Evolutionary conservation across 768 basidiomycete species (phyloP), one percentile per base, ranked within the genome.

Genomic region (Naganishia onofrii): DNA sequence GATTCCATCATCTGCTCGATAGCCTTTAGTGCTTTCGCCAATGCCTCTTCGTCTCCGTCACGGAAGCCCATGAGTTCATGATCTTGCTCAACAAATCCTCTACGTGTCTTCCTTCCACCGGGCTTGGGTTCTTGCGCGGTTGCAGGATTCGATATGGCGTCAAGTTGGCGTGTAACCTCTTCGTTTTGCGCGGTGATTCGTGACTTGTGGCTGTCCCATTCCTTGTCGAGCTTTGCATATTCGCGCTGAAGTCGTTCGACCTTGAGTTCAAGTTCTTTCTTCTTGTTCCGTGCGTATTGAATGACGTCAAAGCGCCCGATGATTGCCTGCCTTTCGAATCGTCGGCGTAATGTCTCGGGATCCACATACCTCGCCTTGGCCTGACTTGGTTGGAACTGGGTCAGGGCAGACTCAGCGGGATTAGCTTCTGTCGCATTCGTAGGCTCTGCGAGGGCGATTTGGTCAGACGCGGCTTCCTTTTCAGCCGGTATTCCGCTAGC

Each of bases 1-100:
- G 71, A 67, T 57, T 72, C 66, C 44, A 68, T 67, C 28, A 67
- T 67, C 36, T 72, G 56, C 38, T 55, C 44, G 63, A 72, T 68
- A 23, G 56, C 54, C n/a, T 55, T 55, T 28, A 72, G 21, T 12
- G 60, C 67, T 13, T 58, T 67, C n/a, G 60, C 67, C 38, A 68
- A 28, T 1, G 48, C 71, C 29, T 67, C 71, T 38, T 68, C 67
- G 46, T 72, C 71, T 19, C 67, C 67, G 32, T 72, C 71, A 28
- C 51, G 66, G 52, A 72, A 52, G 15, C 71, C 71, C 28, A 72
- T 42, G 31, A 63, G 57, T 31, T 66, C 67, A 44, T 72, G 71
- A 42, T 57, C 60, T 23, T 52, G 48, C n/a, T 70, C 69, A 38
- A 55, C 26, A 29, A 53, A 60, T 4, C 69, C 69, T 65, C 69